These are phyloP conservation scores for Tetrastigma voinierianum DNA, from an alignment of 164 flowering plant genomes.

Conservation along the genomic window DNA sequence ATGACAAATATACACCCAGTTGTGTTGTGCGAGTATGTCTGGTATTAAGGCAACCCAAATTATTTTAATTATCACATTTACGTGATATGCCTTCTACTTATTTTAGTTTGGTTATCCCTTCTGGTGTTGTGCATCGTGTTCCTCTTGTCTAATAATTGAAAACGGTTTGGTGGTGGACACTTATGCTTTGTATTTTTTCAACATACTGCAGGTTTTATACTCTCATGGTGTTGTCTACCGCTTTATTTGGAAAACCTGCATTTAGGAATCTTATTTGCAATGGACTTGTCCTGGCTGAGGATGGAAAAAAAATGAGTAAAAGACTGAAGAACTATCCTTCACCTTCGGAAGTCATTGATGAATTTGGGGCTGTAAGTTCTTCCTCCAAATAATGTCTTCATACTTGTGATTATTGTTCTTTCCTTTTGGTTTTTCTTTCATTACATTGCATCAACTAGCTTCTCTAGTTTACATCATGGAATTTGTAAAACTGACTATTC, in stretches of 20 bases:
- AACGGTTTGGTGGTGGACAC: neutral
- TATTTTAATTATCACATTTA: no score
- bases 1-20: no score
- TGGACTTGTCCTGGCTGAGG: slow-evolving; percentile 94
- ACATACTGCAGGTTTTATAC: slow-evolving; percentile 81
- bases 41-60: no score
- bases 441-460: neutral
- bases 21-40: no score
- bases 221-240: slow-evolving; percentile 95
- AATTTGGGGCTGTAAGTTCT: slow-evolving; percentile 90
- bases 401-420: neutral
- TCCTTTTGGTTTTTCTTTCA: neutral
- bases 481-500: neutral
- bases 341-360: slow-evolving; percentile 76
- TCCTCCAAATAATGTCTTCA: neutral
- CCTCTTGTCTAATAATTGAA: no score
- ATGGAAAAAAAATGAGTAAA: slow-evolving; percentile 99
- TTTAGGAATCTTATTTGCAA: slow-evolving; percentile 95
- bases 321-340: slow-evolving; percentile 86
- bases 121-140: no score
- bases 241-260: slow-evolving; percentile 93
- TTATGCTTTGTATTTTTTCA: neutral
- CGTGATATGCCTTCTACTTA: no score
- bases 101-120: no score
- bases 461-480: slow-evolving; percentile 1